phyloP scores from a whole-genome alignment of 2,329 filamentous ascomycete genomes.

The Domatiomyces globalis region DNA sequence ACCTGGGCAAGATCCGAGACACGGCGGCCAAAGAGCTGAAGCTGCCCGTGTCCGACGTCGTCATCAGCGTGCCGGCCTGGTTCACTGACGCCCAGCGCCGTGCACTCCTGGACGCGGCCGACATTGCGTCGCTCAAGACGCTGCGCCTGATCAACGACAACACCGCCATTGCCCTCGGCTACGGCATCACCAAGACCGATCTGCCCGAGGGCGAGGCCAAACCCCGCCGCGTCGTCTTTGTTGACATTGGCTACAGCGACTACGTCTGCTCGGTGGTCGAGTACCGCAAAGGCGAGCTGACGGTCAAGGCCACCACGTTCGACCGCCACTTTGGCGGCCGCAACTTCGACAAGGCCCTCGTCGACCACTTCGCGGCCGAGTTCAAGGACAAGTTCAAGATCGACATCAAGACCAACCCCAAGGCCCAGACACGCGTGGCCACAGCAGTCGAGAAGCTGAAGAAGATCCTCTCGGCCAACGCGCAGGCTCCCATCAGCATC shows the following conservation, averaged over 20 bases:
- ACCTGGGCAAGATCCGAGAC: slow-evolving; percentile 82
- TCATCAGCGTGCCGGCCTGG: slow-evolving; percentile 90
- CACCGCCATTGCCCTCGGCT: slow-evolving; percentile 87
- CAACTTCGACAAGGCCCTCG: slow-evolving; percentile 88
- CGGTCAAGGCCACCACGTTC: slow-evolving; percentile 81
- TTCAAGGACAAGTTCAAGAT: slow-evolving; percentile 98
- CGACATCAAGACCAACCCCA: slow-evolving; percentile 79
- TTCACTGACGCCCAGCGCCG: slow-evolving; percentile 92
- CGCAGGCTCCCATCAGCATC: slow-evolving; percentile 82
- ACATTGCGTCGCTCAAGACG: slow-evolving; percentile 84
- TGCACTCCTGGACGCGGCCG: slow-evolving; percentile 74
- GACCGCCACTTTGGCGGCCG: slow-evolving; percentile 95
- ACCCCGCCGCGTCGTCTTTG: slow-evolving; percentile 74
- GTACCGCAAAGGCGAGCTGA: slow-evolving; percentile 91
- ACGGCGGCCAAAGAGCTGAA: slow-evolving; percentile 78
- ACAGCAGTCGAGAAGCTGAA: slow-evolving; percentile 93
- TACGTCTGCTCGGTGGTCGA: slow-evolving; percentile 90
- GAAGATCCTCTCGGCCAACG: slow-evolving; percentile 95
- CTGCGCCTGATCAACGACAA: slow-evolving; percentile 96
- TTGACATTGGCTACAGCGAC: slow-evolving; percentile 94
- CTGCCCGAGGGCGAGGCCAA: slow-evolving; percentile 79
- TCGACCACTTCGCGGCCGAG: slow-evolving; percentile 88
- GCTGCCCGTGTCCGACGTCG: slow-evolving; percentile 80
- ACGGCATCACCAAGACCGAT: slow-evolving; percentile 95
- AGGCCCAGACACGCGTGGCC: slow-evolving; percentile 74